Evolutionary conservation across 78 protist species (phyloP).

Genomic region (Bodo saltans): DNA sequence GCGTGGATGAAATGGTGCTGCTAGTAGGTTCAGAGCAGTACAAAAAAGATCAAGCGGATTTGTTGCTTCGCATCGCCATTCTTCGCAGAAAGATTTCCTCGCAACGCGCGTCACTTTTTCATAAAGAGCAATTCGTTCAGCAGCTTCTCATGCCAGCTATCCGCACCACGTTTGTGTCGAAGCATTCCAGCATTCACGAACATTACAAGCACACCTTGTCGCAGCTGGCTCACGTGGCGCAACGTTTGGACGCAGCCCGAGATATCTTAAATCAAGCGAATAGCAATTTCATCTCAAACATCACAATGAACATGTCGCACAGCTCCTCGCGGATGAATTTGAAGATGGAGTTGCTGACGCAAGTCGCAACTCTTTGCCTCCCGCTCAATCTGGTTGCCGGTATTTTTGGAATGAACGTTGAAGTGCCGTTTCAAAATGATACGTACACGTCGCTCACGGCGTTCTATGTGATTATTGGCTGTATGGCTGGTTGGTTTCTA

Average conservation of each 20-base stretch:
- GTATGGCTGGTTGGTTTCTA: too few relatives aligned
- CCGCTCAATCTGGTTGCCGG: background rate
- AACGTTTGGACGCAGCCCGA: background rate
- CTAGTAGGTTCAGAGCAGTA: too few relatives aligned
- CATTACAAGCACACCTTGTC: background rate
- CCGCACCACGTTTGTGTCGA: background rate
- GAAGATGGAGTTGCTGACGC: background rate
- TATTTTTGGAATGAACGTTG: slow-evolving; percentile 6
- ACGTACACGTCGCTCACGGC: too few relatives aligned
- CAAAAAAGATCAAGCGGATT: background rate
- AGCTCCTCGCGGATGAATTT: background rate
- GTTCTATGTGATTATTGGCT: too few relatives aligned
- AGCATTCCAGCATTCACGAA: background rate
- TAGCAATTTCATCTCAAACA: background rate
- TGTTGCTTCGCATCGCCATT: background rate
- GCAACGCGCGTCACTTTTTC: background rate
- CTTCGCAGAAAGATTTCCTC: background rate
- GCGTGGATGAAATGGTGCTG: background rate
- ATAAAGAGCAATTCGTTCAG: background rate
- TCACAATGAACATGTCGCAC: background rate
- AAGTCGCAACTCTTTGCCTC: background rate
- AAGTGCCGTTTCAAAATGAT: slow-evolving; percentile 1
- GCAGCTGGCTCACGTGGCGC: background rate
- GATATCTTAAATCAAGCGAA: background rate
- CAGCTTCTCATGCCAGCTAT: background rate